These are phyloP conservation scores for Euphorbia peplus DNA, from an alignment of 345 rosid genomes.

Conservation along the genomic window DNA sequence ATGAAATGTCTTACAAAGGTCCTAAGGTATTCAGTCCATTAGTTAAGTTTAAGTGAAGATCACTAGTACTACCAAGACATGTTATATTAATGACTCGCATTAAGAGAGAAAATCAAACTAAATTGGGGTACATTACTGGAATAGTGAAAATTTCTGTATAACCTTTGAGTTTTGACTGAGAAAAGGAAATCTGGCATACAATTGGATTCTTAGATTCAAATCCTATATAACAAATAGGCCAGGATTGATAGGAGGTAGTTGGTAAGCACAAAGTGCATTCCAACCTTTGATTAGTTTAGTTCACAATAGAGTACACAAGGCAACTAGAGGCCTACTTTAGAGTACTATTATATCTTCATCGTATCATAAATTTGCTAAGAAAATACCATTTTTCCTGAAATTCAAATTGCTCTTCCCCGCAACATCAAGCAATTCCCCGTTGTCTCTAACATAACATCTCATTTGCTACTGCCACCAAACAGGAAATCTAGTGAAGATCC, in stretches of 20 bases:
- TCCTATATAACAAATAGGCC: neutral
- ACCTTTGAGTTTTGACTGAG: no score
- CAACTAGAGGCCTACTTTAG: constrained; percentile 3
- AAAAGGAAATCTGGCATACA: neutral
- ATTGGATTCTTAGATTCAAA: neutral
- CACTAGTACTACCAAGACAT: no score
- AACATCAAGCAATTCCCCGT: constrained; percentile 4
- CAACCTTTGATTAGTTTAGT: neutral
- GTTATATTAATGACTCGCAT: no score
- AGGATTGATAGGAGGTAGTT: neutral
- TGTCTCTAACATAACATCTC: neutral
- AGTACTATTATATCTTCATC: neutral
- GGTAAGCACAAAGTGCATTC: neutral
- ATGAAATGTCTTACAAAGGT: no score
- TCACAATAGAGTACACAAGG: neutral
- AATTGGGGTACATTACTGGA: neutral
- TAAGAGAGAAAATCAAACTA: no score
- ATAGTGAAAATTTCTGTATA: neutral
- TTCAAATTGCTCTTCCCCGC: constrained; percentile 6
- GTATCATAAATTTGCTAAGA: neutral
- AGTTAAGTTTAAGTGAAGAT: no score
- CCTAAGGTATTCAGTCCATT: no score
- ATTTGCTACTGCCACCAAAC: constrained; percentile 14
- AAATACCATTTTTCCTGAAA: constrained; percentile 1
- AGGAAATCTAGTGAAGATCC: constrained; percentile 27